Evolutionary conservation across 78 protist species (phyloP), one percentile per base, ranked within the genome.

Genomic region (Dictyostelium purpureum): DNA sequence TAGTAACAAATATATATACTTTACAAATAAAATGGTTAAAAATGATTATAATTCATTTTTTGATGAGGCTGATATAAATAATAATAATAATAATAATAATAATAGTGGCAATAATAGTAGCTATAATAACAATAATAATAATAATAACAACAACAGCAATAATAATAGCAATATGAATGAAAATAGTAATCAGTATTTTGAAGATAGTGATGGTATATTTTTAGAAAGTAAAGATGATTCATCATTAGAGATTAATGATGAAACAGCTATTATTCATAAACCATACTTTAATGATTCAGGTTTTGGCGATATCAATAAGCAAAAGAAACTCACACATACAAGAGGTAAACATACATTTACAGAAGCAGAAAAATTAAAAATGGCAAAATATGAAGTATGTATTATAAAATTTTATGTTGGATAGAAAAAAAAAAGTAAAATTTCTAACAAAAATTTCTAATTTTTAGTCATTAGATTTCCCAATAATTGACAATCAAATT

Each of bases 341-440:
- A 73, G 92, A 51, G 92, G 92, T n/a, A 85, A 85, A 61, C 92
- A 85, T 45, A 70, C 80, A 7, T 85, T 74, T 19, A 74, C 92
- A 24, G 92, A 85, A 2, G 35, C 33, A 21, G 92, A 85, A 4
- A 85, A 85, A 61, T 37, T 52, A 40, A 70, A 85, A 43, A 85
- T 85, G 92, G 11, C 92, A 43, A 65, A 78, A 7, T 79, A 57
- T 49, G 89, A 93, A 75, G 65, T 52, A 75, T 28, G 61, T 73
- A 28, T 11, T 21, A 42, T 21, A 9, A 24, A 21, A 4, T 18
- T 52, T 52, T 52, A 52, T 52, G 16, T 52, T 18, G 16, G 4
- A 51, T 21, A 52, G 21, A 18, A 52, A 54, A 54, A n/a, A 21
- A 54, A 67, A 38, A 42, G 24, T 38, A 42, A 35, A 38, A 11